phyloP scores from a whole-genome alignment of 2,329 filamentous ascomycete species.

The Fusarium pilosicola region DNA sequence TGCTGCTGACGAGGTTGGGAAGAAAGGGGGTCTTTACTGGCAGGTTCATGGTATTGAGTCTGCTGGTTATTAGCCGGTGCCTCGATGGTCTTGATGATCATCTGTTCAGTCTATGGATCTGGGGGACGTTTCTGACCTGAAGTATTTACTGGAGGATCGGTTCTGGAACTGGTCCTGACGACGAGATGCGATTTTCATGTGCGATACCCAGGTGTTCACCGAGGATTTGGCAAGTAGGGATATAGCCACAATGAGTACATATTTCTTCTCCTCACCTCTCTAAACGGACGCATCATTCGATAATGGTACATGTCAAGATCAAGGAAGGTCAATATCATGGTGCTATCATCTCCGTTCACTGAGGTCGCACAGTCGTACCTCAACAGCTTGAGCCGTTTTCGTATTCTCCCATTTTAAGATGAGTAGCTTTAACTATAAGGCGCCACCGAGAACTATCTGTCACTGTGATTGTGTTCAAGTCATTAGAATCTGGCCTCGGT shows the following conservation, averaged over 20 bases:
- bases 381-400: background rate
- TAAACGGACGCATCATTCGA: background rate
- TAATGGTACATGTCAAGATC: background rate
- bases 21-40: conserved; percentile 31
- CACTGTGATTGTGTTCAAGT: background rate
- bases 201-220: conserved; percentile 28
- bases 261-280: background rate
- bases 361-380: background rate
- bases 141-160: background rate
- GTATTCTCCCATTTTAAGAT: no score
- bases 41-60: conserved; percentile 26
- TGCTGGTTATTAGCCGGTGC: background rate
- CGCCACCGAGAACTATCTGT: background rate
- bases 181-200: conserved; percentile 25
- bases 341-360: background rate
- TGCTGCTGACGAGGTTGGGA: background rate
- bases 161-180: conserved; percentile 23
- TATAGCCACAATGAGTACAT: conserved; percentile 8
- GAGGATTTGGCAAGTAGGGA: conserved; percentile 9
- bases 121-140: background rate
- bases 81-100: conserved; percentile 14
- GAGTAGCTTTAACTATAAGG: no score
- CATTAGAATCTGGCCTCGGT: background rate
- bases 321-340: background rate
- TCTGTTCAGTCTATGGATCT: background rate